A percentile compares a stretch with the other conserved stretches of the same genome.
These are phyloP conservation scores for Picocystis salinarum DNA, from an alignment of 139 green algal species.

Conservation along the genomic window DNA sequence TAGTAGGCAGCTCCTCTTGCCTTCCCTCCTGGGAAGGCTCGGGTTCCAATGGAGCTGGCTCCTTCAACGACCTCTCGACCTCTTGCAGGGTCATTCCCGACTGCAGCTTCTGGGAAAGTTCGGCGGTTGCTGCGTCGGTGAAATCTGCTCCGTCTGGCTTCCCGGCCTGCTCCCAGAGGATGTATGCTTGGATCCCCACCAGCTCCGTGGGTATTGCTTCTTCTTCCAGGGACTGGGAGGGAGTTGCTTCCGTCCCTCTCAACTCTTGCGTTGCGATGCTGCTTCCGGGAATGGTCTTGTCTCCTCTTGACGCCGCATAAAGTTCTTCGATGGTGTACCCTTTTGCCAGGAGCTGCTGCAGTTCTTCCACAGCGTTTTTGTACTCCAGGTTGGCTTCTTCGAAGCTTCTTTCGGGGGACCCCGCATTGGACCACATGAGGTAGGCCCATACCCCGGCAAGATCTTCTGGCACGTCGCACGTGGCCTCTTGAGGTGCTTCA, in stretches of 20 bases:
- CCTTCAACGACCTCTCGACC: slow-evolving; percentile 33
- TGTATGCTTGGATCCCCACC: slow-evolving; percentile 53
- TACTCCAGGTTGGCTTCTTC: slow-evolving; percentile 12
- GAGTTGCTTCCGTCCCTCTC: no score
- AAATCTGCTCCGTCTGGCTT: slow-evolving; percentile 55
- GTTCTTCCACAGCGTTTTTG: slow-evolving; percentile 15
- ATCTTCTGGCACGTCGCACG: slow-evolving; percentile 49
- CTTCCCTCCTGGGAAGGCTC: no score
- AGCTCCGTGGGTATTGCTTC: slow-evolving; percentile 27
- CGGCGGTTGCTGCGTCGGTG: no score
- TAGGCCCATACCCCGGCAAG: slow-evolving; percentile 87
- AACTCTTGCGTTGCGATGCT: no score
- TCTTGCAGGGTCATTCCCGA: slow-evolving; percentile 4
- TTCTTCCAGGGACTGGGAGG: neutral
- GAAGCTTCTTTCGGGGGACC: slow-evolving; percentile 37
- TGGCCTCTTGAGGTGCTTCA: slow-evolving; percentile 2
- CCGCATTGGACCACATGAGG: slow-evolving; percentile 71
- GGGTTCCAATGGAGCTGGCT: no score
- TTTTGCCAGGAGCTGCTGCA: slow-evolving; percentile 2
- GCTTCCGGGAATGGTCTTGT: no score
- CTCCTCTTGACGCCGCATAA: neutral
- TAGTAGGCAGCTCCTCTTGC: no score
- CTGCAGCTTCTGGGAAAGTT: no score
- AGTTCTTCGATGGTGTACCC: neutral
- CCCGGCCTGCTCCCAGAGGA: slow-evolving; percentile 63